Base-by-base conservation (phyloP, 2,329 filamentous ascomycete genomes). In the Didymella sp. region DNA sequence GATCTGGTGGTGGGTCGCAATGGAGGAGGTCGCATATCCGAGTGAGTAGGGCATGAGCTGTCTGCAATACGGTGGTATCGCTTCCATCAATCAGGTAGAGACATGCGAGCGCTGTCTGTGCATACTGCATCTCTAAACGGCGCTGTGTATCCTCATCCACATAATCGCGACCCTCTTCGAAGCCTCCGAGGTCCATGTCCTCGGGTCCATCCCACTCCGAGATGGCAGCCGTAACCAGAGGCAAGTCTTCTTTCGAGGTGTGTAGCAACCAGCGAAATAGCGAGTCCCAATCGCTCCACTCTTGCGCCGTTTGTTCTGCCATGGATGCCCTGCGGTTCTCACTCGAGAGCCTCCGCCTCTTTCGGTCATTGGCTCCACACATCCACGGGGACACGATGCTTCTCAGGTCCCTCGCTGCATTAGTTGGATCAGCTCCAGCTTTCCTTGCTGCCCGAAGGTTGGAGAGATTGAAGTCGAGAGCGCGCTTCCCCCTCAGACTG, bases 351-450 rank as follows among this genome's bases (percentile, higher is more conserved):
- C 77, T 83, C 54, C 72, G 76, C 60, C 76, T 72, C 58, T 82
- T 83, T 79, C 88, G 87, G 51, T 87, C 84, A 19, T 76, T 81
- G 47, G 86, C 81, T 42, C 86, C 86, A 67, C 89, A 87, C 45
- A 92, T 78, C 90, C 90, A 94, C 2, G 90, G 90, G 0, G 87
- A 87, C 46, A 93, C 77, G 33, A 93, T 70, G 0, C 87, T 85
- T 60, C 85, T 84, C 52, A 93, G 70, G 69, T 92, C 89, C 54
- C 89, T 83, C 1, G 85, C 86, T 44, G 88, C 61, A 51, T 68
- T 58, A 71, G 33, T 79, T 71, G 1, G 62, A 51, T 62, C 67
- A 28, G 37, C 27, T 37, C 28, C 53, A 24, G 24, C 43, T 17
- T 52, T 50, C 2, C 57, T 51, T 6, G 65, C 31, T 15, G 63